These are phyloP conservation scores for Ceratocystis huliohia DNA, from an alignment of 2,329 filamentous ascomycete genomes.

Conservation along the genomic window DNA sequence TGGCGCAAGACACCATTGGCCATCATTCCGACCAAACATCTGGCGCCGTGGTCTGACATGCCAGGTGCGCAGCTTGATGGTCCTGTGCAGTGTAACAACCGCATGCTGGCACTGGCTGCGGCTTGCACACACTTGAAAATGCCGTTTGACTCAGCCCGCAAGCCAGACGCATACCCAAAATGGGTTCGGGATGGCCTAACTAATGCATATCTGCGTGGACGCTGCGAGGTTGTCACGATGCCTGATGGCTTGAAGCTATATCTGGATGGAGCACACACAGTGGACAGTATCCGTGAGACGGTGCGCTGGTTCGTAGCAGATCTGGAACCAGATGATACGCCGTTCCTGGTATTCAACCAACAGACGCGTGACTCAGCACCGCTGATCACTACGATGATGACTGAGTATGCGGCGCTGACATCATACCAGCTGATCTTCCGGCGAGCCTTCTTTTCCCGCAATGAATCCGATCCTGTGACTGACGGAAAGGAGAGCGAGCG, in stretches of 20 bases:
- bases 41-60: conserved; percentile 34
- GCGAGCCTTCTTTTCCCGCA: conserved; percentile 70
- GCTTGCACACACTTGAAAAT: conserved; percentile 44
- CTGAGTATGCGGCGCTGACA: conserved; percentile 35
- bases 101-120: conserved; percentile 43
- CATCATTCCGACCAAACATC: conserved; percentile 31
- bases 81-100: conserved; percentile 46
- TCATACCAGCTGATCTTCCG: conserved; percentile 43
- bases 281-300: conserved; percentile 66
- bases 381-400: conserved; percentile 51
- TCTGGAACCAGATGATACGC: conserved; percentile 27
- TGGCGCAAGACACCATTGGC: conserved; percentile 41
- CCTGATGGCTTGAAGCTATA: conserved; percentile 52
- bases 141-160: conserved; percentile 11
- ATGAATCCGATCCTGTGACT: conserved; percentile 34
- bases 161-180: conserved; percentile 20
- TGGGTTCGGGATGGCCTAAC: conserved; percentile 53
- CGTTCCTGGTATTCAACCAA: conserved; percentile 78
- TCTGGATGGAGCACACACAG: conserved; percentile 78
- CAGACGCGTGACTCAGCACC: conserved; percentile 65
- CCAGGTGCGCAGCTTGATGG: conserved; percentile 33
- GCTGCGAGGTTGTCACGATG: conserved; percentile 54
- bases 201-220: conserved; percentile 55
- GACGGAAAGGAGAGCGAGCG: conserved; percentile 27
- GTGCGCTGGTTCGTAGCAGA: conserved; percentile 60